Evolutionary conservation across 176 grass and related monocot genomes (phyloP).

Genomic region (Otatea glauca): DNA sequence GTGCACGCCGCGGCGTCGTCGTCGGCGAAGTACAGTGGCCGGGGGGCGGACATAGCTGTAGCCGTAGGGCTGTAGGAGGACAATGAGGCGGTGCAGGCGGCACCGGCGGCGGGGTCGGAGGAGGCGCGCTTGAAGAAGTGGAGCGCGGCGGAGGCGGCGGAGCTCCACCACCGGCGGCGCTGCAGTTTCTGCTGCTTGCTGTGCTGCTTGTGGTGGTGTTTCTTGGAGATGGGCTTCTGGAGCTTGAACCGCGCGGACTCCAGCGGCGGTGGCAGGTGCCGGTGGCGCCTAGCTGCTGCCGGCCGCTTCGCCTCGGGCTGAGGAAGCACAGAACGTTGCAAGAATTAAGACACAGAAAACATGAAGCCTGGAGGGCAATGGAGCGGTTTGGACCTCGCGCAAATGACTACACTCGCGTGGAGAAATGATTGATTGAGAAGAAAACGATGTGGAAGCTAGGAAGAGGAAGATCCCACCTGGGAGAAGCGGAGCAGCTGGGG

Average conservation of each 20-base stretch:
- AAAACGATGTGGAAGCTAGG: neutral
- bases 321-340: neutral
- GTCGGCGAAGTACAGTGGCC: slow-evolving; percentile 40
- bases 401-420: too few species aligned
- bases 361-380: neutral
- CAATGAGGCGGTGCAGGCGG: neutral
- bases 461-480: neutral
- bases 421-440: neutral
- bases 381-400: neutral
- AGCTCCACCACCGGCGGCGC: slow-evolving; percentile 62
- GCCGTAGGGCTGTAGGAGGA: neutral
- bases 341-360: neutral
- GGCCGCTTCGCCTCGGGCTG: slow-evolving; percentile 32
- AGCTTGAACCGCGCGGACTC: slow-evolving; percentile 55
- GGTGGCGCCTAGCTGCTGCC: slow-evolving; percentile 5
- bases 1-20: slow-evolving; percentile 27
- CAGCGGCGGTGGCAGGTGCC: neutral
- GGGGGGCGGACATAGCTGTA: neutral
- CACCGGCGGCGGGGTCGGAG: neutral
- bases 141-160: slow-evolving; percentile 49
- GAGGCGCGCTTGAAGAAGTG: slow-evolving; percentile 53
- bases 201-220: neutral
- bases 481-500: slow-evolving; percentile 43
- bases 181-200: neutral
- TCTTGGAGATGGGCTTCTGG: slow-evolving; percentile 62